These are phyloP conservation scores for Bisporella sp. DNA, from an alignment of 2,329 filamentous ascomycete species.

Conservation along the genomic window DNA sequence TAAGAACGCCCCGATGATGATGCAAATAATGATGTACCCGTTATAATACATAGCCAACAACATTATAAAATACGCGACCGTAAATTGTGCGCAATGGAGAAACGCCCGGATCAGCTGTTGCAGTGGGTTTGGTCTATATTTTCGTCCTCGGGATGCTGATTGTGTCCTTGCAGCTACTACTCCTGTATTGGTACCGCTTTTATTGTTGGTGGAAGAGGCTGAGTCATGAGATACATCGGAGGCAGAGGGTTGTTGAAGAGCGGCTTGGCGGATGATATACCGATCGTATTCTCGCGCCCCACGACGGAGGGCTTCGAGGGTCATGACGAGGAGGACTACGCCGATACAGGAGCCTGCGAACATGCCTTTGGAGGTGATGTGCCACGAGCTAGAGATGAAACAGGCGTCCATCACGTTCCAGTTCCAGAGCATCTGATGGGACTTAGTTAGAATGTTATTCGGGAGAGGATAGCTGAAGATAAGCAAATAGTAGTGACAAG, in stretches of 20 bases:
- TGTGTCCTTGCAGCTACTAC: neutral
- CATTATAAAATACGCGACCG: conserved; percentile 75
- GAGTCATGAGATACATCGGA: no score
- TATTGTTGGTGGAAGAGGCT: neutral
- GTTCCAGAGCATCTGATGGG: conserved; percentile 68
- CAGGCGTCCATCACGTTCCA: conserved; percentile 67
- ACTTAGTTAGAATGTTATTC: neutral
- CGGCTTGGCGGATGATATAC: conserved; percentile 7
- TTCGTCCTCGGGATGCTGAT: neutral
- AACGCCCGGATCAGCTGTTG: conserved; percentile 62
- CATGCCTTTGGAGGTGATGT: conserved; percentile 59
- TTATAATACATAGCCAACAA: conserved; percentile 57
- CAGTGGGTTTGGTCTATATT: conserved; percentile 45
- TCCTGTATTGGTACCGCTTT: neutral
- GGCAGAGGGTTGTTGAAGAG: neutral
- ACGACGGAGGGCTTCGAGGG: conserved; percentile 67
- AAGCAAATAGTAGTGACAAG: no score
- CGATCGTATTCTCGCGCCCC: conserved; percentile 27
- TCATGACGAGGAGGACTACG: conserved; percentile 65
- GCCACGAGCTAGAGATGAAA: conserved; percentile 66
- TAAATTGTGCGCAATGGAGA: conserved; percentile 65
- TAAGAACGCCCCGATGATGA: conserved; percentile 68
- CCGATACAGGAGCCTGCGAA: conserved; percentile 79
- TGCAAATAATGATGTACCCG: conserved; percentile 73
- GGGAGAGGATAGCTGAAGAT: no score